A percentile compares a stretch with the other conserved stretches of the same genome.
phyloP scores from a whole-genome alignment of 805 yeast species.

The Debaryomyces hansenii region DNA sequence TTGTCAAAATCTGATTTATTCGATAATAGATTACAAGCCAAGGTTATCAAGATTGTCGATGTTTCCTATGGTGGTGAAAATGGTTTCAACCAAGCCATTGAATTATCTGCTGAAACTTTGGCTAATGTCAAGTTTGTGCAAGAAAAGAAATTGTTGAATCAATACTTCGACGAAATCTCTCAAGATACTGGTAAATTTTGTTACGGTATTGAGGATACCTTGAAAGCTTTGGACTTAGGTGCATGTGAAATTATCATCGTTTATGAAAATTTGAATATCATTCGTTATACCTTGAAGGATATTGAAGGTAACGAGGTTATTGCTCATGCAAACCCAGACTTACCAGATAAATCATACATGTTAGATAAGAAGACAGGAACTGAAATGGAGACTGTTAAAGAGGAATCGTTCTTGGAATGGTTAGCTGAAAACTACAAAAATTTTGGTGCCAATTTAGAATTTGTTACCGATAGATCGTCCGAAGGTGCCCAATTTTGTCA shows the following conservation, averaged over 20 bases:
- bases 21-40: constrained; percentile 83
- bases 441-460: constrained; percentile 94
- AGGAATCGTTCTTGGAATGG: constrained; percentile 92
- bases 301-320: constrained; percentile 75
- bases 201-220: constrained; percentile 94
- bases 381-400: constrained; percentile 88
- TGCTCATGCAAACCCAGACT: constrained; percentile 69
- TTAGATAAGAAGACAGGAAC: constrained; percentile 83
- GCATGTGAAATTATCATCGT: constrained; percentile 93
- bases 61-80: constrained; percentile 99
- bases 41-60: constrained; percentile 90
- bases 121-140: constrained; percentile 97
- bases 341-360: constrained; percentile 72
- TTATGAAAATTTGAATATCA: constrained; percentile 83
- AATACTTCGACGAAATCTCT: constrained; percentile 94
- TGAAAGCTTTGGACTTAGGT: constrained; percentile 95
- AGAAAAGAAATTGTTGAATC: constrained; percentile 91
- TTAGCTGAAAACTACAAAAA: constrained; percentile 93
- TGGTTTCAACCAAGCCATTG: constrained; percentile 99
- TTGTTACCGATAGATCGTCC: constrained; percentile 92
- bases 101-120: constrained; percentile 93
- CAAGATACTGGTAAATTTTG: constrained; percentile 97
- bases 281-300: constrained; percentile 83
- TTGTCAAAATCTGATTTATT: constrained; percentile 90
- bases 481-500: constrained; percentile 98